Conservation (phyloP, 2,329 filamentous ascomycete species). For the Aureobasidium sp. region DNA sequence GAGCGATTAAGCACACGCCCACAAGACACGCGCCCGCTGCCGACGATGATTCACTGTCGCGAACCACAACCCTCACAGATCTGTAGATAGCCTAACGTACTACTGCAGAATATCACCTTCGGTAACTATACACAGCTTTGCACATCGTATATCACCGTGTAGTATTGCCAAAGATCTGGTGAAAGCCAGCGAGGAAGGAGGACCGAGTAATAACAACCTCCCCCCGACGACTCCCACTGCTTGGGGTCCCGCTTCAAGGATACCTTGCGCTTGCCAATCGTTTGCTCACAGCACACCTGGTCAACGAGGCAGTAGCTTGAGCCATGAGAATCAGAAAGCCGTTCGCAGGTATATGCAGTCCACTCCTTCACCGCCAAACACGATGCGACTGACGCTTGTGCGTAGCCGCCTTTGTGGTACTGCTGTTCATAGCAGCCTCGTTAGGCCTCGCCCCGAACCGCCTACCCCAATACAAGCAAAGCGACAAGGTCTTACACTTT, state of each 20-base stretch:
- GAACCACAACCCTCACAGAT: neutral
- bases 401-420: conserved; percentile 42
- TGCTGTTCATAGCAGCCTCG: conserved; percentile 66
- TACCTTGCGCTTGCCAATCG: neutral
- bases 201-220: neutral
- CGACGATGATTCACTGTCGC: neutral
- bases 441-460: conserved; percentile 60
- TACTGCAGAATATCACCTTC: neutral
- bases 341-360: conserved; percentile 63
- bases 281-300: neutral
- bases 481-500: conserved; percentile 81
- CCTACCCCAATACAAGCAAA: conserved; percentile 54
- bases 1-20: neutral
- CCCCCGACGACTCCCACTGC: neutral
- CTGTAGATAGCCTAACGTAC: neutral
- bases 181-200: neutral
- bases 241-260: neutral
- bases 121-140: neutral
- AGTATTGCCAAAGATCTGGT: neutral
- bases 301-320: neutral
- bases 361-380: neutral
- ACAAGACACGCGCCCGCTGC: neutral
- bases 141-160: neutral
- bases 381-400: neutral
- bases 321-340: conserved; percentile 77